A percentile compares a stretch with the other conserved stretches of the same genome.
These are phyloP conservation scores for Boletus edulis DNA, from an alignment of 768 basidiomycete species.

Conservation along the genomic window DNA sequence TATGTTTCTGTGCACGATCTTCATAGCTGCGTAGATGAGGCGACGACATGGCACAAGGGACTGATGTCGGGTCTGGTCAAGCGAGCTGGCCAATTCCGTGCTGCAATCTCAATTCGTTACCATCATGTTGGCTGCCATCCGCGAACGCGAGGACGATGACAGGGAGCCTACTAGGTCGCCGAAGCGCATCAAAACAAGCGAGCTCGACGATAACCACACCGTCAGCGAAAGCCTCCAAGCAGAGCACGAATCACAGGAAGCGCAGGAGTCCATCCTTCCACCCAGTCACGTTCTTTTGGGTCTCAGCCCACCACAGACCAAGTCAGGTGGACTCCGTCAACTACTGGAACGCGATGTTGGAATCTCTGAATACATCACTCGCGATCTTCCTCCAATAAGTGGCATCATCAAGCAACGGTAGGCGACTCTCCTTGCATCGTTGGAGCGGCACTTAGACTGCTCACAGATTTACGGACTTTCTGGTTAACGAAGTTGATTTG, in stretches of 20 bases:
- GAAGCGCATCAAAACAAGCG: slow-evolving; percentile 38
- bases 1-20: slow-evolving; percentile 52
- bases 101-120: neutral
- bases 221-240: slow-evolving; percentile 3
- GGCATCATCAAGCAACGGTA: slow-evolving; percentile 98
- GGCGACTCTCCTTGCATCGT: slow-evolving; percentile 16
- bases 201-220: slow-evolving; percentile 9
- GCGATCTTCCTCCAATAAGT: slow-evolving; percentile 66
- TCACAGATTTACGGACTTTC: slow-evolving; percentile 90
- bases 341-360: slow-evolving; percentile 80
- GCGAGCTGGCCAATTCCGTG: neutral
- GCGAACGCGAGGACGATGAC: slow-evolving; percentile 51
- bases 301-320: slow-evolving; percentile 47
- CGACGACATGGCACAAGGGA: slow-evolving; percentile 25
- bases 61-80: too few species aligned
- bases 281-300: slow-evolving; percentile 73
- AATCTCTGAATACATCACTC: slow-evolving; percentile 82
- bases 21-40: slow-evolving; percentile 56
- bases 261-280: slow-evolving; percentile 47
- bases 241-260: neutral
- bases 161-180: slow-evolving; percentile 36
- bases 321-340: slow-evolving; percentile 55
- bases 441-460: neutral
- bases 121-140: slow-evolving; percentile 34
- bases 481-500: slow-evolving; percentile 88